Percentiles rank a stretch among this genome's conserved stretches.
Evolutionary conservation across 1,284 basidiomycete species (phyloP).

Genomic region (Leccinum subatratum): DNA sequence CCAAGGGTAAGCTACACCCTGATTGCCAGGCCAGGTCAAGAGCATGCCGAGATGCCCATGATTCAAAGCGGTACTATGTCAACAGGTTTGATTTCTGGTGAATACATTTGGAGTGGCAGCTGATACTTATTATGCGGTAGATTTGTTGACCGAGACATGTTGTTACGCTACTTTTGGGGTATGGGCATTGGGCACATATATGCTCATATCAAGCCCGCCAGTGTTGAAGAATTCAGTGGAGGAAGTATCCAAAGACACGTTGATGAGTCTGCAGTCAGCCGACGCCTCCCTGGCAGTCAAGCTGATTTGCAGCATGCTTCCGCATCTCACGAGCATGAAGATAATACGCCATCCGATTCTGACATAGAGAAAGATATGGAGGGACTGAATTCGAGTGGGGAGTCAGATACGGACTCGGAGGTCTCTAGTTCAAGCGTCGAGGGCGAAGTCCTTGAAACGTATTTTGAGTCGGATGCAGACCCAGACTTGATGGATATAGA

Average conservation of each 20-base stretch:
- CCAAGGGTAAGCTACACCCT: neutral
- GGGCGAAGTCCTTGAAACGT: no score
- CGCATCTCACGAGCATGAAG: no score
- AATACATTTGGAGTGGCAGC: neutral
- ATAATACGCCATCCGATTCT: conserved; percentile 13
- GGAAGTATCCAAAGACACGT: no score
- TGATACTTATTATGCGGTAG: neutral
- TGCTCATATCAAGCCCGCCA: no score
- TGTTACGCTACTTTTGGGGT: neutral
- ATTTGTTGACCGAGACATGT: neutral
- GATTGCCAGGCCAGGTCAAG: neutral
- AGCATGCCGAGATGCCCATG: neutral
- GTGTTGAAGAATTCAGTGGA: conserved; percentile 49
- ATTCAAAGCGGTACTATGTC: neutral
- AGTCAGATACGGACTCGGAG: conserved; percentile 41
- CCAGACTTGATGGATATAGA: no score
- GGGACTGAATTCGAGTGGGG: no score
- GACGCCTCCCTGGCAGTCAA: no score
- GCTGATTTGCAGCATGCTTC: no score
- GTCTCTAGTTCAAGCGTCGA: conserved; percentile 39
- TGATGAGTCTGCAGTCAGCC: no score
- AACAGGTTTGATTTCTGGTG: neutral
- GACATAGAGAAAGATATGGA: conserved; percentile 24
- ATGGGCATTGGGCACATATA: neutral
- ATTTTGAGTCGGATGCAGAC: no score